Evolutionary conservation across 2,329 filamentous ascomycete species (phyloP), one percentile per base, ranked within the genome.

Genomic region (Gliomastix tumulicola): DNA sequence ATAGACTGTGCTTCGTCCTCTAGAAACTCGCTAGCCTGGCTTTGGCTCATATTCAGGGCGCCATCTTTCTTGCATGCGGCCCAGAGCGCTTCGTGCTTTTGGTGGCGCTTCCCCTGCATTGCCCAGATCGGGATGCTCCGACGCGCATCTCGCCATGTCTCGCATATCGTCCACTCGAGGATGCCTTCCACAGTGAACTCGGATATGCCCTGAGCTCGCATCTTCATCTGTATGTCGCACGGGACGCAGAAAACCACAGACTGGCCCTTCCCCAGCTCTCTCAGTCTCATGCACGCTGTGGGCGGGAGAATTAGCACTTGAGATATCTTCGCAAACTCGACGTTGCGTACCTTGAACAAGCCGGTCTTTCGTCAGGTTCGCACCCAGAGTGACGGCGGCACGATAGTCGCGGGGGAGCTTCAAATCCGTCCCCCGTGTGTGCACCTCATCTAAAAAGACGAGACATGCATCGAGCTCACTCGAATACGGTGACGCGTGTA

Each of bases 391-490:
- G 0, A 88, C 76, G 0, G 76, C 77, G 0, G 82, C 84, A 1
- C 75, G 62, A 44, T 79, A 81, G 11, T 68, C 5, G 0, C 39
- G 38, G 0, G 81, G 83, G 1, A 87, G 54, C 22, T 70, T 73
- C 1, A 88, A 49, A 43, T 89, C 83, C 0, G 72, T 86, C 0
- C 84, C 83, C 41, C 83, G 56, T 0, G 82, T 85, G 42, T 88
- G 82, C 0, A 73, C 69, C 39, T 88, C 76, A 34, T 88, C 83
- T 0, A 89, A 62, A 37, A 79, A 88, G 0, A 88, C 65, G 0
- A 85, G 51, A 37, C 82, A 88, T 0, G 44, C 45, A 6, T 76
- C 73, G 1, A 82, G 54, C 6, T 78, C 68, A 0, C 65, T 60
- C 0, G 60, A 55, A 45, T 74, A 86, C 0, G 79, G 68, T 0